Evolutionary conservation across 164 flowering plant genomes (phyloP).

Genomic region (Kingdonia uniflora): DNA sequence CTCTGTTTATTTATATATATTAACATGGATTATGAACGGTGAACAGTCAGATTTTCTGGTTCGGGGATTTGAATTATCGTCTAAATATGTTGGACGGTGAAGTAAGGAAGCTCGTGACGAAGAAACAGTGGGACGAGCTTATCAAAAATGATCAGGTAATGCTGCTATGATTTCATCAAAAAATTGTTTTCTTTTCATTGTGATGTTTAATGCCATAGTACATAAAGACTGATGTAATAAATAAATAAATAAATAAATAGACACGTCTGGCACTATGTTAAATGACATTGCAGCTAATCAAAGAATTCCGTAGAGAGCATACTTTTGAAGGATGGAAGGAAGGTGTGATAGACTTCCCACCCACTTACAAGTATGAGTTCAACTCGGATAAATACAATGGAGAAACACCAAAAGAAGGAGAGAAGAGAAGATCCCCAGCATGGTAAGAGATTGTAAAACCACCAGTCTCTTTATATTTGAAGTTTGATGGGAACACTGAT

Average conservation of each 20-base stretch:
- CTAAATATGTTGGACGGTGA: conserved; percentile 69
- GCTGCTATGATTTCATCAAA: background rate
- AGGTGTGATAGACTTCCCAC: conserved; percentile 82
- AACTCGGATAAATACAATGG: conserved; percentile 75
- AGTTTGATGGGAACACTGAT: background rate
- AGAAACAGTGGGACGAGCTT: conserved; percentile 68
- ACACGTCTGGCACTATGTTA: conserved; percentile 3
- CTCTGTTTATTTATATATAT: too few species aligned
- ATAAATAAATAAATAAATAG: too few species aligned
- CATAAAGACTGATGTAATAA: too few species aligned
- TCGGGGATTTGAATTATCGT: conserved; percentile 96
- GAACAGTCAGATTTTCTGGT: conserved; percentile 91
- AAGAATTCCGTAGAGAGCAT: conserved; percentile 67
- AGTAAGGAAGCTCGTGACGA: conserved; percentile 62
- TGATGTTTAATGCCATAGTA: background rate
- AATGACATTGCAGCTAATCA: conserved; percentile 46
- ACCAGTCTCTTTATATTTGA: background rate
- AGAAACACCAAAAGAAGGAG: conserved; percentile 82
- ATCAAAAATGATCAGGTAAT: conserved; percentile 75
- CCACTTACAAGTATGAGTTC: conserved; percentile 87
- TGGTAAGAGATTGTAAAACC: conserved; percentile 37
- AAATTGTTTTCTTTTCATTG: background rate
- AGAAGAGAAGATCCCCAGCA: conserved; percentile 94
- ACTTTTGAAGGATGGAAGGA: conserved; percentile 96
- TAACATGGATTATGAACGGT: conserved; percentile 6